Evolutionary conservation across 345 rosid genomes (phyloP).

Genomic region (Mangifera indica): DNA sequence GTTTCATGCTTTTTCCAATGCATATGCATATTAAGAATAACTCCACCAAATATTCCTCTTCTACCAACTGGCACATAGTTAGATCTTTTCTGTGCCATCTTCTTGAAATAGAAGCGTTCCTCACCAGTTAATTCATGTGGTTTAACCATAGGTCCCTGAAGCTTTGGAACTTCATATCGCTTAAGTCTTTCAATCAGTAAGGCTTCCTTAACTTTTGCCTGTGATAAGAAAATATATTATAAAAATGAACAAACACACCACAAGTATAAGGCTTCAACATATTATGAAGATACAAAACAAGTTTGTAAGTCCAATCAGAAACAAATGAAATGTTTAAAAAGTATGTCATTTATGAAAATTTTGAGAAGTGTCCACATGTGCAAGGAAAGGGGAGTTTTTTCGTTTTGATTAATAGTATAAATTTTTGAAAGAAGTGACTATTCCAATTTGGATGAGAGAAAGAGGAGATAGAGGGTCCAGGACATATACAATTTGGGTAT

Average conservation of each 20-base stretch:
- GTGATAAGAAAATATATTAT: conserved; percentile 8
- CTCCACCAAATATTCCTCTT: conserved; percentile 11
- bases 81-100: conserved; percentile 86
- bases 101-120: conserved; percentile 77
- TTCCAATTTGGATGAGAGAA: not conserved
- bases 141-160: conserved; percentile 75
- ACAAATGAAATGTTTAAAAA: not conserved
- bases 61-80: conserved; percentile 79
- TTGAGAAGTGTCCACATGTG: not conserved
- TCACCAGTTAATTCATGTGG: conserved; percentile 78
- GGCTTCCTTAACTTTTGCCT: conserved; percentile 90
- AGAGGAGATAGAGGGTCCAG: not conserved
- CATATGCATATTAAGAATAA: no score
- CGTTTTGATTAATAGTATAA: not conserved
- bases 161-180: conserved; percentile 70
- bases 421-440: not conserved
- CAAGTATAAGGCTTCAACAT: not conserved
- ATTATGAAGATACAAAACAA: conserved; percentile 4
- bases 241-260: not conserved
- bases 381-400: not conserved
- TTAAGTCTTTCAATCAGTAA: conserved; percentile 70
- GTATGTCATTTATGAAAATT: not conserved
- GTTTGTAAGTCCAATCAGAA: not conserved
- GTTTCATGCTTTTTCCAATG: conserved; percentile 63
- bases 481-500: not conserved